Base-by-base conservation (phyloP, 306 rosid genomes). In the Senna tora region DNA sequence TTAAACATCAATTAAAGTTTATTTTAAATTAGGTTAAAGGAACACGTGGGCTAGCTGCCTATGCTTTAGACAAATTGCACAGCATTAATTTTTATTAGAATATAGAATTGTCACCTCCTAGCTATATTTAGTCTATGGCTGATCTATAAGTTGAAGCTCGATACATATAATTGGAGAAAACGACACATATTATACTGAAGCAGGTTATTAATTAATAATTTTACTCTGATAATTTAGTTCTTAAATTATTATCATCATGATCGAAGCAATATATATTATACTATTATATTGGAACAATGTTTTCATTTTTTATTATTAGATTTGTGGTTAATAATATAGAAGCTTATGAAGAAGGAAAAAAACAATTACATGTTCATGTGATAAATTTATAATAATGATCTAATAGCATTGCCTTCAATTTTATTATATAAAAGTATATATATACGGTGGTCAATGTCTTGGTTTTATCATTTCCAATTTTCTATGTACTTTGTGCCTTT, bases 41-140 rank as follows among this genome's bases (percentile, higher is more conserved):
- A 47, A 61, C 43, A 38, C 16, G 41, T 52, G 42, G n/a, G n/a
- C n/a, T n/a, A n/a, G 75, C 46, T 0, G 10, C 33, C 52, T 45
- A 13, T 6, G 8, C n/a, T 47, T 46, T 4, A 16, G 71, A 54
- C 75, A 59, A 64, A 62, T 43, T 43, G 66, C 69, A 61, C 52
- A 9, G 62, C 75, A 76, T 64, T n/a, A n/a, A n/a, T n/a, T 69
- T 12, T 5, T 68, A 64, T 69, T 19, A 16, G 45, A 66, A 65
- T 7, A 32, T 7, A 32, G 59, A 59, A 75, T 52, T 36, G 78
- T 80, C 87, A 73, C 50, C 78, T 51, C 80, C 28, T 6, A 57
- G 68, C 19, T 13, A 8, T 45, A 42, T 13, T 3, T 64, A 15
- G 63, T 56, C 72, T 63, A 67, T 55, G 63, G 52, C 30, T 25